Base-by-base conservation (phyloP, 352 stramenopile species). In the Globisporangium carolinianum region DNA sequence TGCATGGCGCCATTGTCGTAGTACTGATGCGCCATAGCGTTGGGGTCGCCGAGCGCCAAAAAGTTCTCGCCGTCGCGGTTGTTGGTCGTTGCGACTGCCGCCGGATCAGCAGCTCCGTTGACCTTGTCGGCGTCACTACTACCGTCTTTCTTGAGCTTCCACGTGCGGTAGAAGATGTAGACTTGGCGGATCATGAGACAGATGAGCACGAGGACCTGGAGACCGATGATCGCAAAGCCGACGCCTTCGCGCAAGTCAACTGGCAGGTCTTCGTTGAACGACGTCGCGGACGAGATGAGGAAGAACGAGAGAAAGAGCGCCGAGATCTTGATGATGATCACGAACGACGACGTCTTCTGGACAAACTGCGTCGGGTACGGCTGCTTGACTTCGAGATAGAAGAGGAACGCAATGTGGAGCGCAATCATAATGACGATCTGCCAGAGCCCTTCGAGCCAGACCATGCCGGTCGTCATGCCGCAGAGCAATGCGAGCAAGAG, bases 251-350 rank as follows among this genome's bases (percentile, higher is more conserved):
- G 84, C 47, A 91, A 62, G 42, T 89, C 76, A 35, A 88, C 68
- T 5, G 84, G 84, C 45, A 94, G 79, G 45, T 80, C 79, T 47
- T 75, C 53, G 3, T 80, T 85, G 47, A 89, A 84, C 42, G 66
- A 78, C 15, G 82, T 86, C 47, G 80, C 77, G 41, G 76, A 84
- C 17, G 78, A 88, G 14, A 93, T 67, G 4, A 95, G 63, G 58
- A 95, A 93, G 55, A 91, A 81, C 61, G 79, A 88, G 14, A 95
- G 58, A 51, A 86, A 89, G 0, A 95, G 71, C 51, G 76, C 81
- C 60, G 83, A 90, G 59, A 93, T 93, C 79, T 95, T 95, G 69
- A 95, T 89, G 57, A 95, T 87, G 56, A 88, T 92, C 64, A 95
- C 83, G 62, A 95, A 91, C 32, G 80, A 89, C 50, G 85, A 88